Evolutionary conservation across 768 basidiomycete genomes (phyloP).

Genomic region (Pisolithus microcarpus): DNA sequence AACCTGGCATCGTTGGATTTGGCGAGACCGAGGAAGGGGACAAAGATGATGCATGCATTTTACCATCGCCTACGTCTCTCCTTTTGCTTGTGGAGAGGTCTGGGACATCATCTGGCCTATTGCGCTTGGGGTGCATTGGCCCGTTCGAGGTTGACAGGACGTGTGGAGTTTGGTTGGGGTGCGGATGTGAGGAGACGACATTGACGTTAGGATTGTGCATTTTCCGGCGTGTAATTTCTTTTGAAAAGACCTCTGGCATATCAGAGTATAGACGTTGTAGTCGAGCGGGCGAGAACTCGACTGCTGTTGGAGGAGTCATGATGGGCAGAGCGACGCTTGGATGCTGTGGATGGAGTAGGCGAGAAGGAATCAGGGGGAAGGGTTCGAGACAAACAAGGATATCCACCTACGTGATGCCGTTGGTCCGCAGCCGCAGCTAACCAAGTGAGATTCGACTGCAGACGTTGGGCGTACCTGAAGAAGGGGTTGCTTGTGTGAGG

Average conservation of each 20-base stretch:
- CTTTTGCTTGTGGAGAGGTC: slow-evolving; percentile 49
- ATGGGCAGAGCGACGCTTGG: slow-evolving; percentile 41
- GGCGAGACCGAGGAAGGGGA: neutral
- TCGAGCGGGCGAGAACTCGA: slow-evolving; percentile 52
- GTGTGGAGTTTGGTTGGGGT: slow-evolving; percentile 13
- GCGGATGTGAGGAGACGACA: neutral
- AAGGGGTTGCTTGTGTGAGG: slow-evolving; percentile 7
- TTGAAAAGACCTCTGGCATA: slow-evolving; percentile 54
- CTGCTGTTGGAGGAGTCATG: slow-evolving; percentile 46
- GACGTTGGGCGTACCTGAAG: slow-evolving; percentile 48
- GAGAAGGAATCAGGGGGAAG: neutral
- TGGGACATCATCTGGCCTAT: slow-evolving; percentile 45
- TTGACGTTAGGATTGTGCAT: slow-evolving; percentile 18
- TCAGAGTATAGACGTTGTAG: slow-evolving; percentile 60
- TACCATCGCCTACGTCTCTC: slow-evolving; percentile 61
- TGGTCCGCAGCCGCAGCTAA: slow-evolving; percentile 62
- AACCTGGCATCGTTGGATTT: neutral
- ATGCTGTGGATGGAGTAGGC: slow-evolving; percentile 17
- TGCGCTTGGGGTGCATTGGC: slow-evolving; percentile 47
- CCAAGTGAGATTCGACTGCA: slow-evolving; percentile 69
- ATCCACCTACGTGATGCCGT: slow-evolving; percentile 39
- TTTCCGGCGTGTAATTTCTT: slow-evolving; percentile 47
- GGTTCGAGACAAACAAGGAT: neutral
- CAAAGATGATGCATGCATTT: slow-evolving; percentile 31
- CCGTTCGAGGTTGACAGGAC: slow-evolving; percentile 20